These are phyloP conservation scores for Chamaecyparis obtusa DNA, from an alignment of 75 land plant species.

Conservation along the genomic window DNA sequence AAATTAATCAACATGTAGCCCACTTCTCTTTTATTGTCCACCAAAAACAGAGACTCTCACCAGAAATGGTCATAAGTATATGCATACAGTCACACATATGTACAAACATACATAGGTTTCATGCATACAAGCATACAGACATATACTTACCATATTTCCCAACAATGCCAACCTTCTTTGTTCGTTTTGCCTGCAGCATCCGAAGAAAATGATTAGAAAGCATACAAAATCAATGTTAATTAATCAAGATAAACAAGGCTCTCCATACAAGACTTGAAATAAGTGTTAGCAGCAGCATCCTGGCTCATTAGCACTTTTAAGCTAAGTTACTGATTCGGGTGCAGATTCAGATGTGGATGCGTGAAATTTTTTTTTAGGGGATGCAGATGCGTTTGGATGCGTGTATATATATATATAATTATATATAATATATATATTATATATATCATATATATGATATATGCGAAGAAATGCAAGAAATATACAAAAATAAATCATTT, in stretches of 20 bases:
- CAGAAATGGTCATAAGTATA: not conserved
- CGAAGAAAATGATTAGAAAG: slow-evolving; percentile 7
- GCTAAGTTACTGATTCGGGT: no score
- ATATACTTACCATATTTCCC: slow-evolving; percentile 63
- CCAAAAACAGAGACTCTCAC: not conserved
- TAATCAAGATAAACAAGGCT: not conserved
- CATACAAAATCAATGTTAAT: not conserved
- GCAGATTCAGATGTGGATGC: no score
- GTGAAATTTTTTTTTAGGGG: no score
- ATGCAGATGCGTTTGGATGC: no score
- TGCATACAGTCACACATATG: no score
- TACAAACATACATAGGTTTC: no score
- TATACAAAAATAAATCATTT: no score
- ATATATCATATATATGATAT: no score
- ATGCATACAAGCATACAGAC: not conserved
- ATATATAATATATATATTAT: no score
- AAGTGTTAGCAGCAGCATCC: not conserved
- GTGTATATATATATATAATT: no score
- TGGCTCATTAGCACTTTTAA: not conserved
- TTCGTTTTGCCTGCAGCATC: slow-evolving; percentile 41
- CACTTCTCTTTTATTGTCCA: not conserved
- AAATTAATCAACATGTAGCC: not conserved
- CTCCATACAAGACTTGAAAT: not conserved
- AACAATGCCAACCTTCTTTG: slow-evolving; percentile 67
- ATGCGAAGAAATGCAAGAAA: no score